Conservation (phyloP, 495 filamentous ascomycete genomes). For the Staphylotrichum longicolle region DNA sequence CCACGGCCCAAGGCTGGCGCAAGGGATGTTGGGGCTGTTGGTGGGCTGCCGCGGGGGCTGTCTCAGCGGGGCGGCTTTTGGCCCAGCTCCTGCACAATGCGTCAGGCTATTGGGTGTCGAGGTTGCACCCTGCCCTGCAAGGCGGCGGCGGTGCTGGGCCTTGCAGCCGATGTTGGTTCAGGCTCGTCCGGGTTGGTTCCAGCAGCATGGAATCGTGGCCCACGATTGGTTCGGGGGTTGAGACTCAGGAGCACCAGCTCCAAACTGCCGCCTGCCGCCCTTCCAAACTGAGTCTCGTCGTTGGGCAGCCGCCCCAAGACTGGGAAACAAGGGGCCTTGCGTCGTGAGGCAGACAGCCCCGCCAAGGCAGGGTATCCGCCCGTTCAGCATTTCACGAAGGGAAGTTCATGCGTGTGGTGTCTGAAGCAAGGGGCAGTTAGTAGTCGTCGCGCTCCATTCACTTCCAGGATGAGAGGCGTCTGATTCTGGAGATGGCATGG, state of each 20-base stretch:
- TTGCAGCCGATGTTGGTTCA: slow-evolving; percentile 1
- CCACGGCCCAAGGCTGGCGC: not conserved
- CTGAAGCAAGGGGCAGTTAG: too few relatives aligned
- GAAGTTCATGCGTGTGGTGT: too few relatives aligned
- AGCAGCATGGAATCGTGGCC: not conserved
- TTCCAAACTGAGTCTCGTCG: not conserved
- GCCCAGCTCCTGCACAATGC: too few relatives aligned
- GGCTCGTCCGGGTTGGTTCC: not conserved
- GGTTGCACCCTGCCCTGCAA: not conserved
- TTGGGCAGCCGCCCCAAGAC: too few relatives aligned
- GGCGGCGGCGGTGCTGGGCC: slow-evolving; percentile 9
- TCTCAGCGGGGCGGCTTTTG: not conserved
- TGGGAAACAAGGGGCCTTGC: too few relatives aligned
- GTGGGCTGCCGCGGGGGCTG: not conserved
- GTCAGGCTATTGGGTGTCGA: slow-evolving; percentile 2
- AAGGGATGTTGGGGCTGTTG: not conserved
- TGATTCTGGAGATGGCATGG: too few relatives aligned
- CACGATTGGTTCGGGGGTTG: slow-evolving; percentile 2
- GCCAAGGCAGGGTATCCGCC: too few relatives aligned
- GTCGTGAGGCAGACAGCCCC: too few relatives aligned
- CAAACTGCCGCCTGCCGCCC: not conserved
- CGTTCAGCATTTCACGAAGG: too few relatives aligned
- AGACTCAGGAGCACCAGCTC: not conserved
- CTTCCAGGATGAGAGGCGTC: too few relatives aligned
- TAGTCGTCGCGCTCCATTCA: too few relatives aligned